phyloP scores from a whole-genome alignment of 202 grass and related monocot genomes.

The Carex arenaria region DNA sequence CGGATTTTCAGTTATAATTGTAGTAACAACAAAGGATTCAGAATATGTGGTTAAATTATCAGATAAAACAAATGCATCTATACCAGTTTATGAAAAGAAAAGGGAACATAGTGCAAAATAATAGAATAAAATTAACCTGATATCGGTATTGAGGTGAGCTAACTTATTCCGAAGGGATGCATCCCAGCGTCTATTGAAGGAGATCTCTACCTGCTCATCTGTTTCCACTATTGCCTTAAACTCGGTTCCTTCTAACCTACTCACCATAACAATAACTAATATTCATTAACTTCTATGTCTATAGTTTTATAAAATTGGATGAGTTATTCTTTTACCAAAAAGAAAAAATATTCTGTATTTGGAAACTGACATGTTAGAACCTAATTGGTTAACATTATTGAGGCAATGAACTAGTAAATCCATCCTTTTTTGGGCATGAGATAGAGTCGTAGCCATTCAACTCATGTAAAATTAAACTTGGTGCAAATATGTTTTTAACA shows the following conservation, averaged over 20 bases:
- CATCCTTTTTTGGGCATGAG: no score
- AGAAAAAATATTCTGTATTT: neutral
- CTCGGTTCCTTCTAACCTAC: conserved; percentile 45
- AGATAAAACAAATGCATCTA: neutral
- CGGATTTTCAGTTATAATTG: neutral
- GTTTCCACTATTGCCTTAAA: conserved; percentile 33
- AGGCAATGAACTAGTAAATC: neutral
- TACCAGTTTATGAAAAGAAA: neutral
- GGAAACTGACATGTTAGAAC: neutral
- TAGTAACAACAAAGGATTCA: neutral
- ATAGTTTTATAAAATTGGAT: neutral
- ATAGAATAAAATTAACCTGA: conserved; percentile 28
- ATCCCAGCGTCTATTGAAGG: conserved; percentile 47
- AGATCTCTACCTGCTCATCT: conserved; percentile 43
- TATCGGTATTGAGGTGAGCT: conserved; percentile 30
- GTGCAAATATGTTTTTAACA: neutral
- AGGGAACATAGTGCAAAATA: neutral
- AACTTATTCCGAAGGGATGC: conserved; percentile 9
- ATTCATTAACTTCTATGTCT: neutral
- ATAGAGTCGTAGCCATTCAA: no score
- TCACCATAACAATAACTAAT: neutral
- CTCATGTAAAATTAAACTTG: neutral
- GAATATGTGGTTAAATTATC: neutral
- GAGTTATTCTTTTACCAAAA: neutral
- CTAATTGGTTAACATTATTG: neutral